A percentile compares a stretch with the other conserved stretches of the same genome.
These are phyloP conservation scores for Claviceps sp. DNA, from an alignment of 2,329 filamentous ascomycete species.

Conservation along the genomic window DNA sequence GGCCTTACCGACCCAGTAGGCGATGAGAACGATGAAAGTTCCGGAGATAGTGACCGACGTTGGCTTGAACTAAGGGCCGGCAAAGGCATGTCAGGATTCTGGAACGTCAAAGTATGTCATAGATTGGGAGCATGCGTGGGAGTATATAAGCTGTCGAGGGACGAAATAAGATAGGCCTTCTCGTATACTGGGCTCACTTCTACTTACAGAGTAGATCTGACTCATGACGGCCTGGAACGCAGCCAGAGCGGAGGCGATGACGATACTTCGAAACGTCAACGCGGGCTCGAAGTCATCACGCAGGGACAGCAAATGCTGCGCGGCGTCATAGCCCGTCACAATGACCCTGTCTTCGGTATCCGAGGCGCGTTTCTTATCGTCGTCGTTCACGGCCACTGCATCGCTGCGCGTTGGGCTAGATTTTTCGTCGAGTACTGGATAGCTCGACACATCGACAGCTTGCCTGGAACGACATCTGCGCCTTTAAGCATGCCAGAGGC, in stretches of 20 bases:
- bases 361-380: conserved; percentile 17
- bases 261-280: conserved; percentile 38
- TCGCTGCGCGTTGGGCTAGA: neutral
- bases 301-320: conserved; percentile 32
- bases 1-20: conserved; percentile 38
- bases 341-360: conserved; percentile 31
- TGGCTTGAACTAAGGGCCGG: conserved; percentile 33
- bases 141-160: no score
- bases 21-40: conserved; percentile 43
- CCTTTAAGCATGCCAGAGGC: no score
- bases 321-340: conserved; percentile 36
- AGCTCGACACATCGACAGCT: no score
- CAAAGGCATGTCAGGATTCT: neutral
- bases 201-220: conserved; percentile 37
- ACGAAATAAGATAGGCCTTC: no score
- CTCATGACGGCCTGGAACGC: conserved; percentile 41
- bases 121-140: no score
- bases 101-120: neutral
- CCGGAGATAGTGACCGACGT: conserved; percentile 33
- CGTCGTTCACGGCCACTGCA: conserved; percentile 4
- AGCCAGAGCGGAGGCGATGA: conserved; percentile 34
- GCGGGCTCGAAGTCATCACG: conserved; percentile 38
- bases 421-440: no score
- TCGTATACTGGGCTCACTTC: no score
- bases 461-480: no score